Conservation (phyloP, 257 asterid species). For the Plantago major region DNA sequence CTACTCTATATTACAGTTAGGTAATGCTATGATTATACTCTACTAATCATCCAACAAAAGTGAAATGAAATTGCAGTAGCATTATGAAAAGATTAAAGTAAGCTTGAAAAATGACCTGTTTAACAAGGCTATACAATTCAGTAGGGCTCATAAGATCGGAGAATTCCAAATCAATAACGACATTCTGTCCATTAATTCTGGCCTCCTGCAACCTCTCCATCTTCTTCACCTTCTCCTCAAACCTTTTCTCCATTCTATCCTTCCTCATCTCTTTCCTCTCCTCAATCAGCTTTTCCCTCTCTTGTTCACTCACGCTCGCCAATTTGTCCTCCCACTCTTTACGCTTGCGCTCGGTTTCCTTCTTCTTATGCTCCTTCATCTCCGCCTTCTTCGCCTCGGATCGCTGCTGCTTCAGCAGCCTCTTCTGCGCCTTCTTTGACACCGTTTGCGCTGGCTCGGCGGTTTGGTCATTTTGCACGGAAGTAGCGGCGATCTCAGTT, state of each 20-base stretch:
- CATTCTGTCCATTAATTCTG: slow-evolving; percentile 57
- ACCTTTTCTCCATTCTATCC: slow-evolving; percentile 65
- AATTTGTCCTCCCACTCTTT: slow-evolving; percentile 79
- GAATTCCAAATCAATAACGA: slow-evolving; percentile 83
- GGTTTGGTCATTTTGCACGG: slow-evolving; percentile 27
- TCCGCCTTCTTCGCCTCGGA: slow-evolving; percentile 79
- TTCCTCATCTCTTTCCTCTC: slow-evolving; percentile 47
- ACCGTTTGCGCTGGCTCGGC: slow-evolving; percentile 28
- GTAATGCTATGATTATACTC: too few species aligned
- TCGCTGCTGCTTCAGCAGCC: slow-evolving; percentile 66
- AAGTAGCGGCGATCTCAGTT: slow-evolving; percentile 16
- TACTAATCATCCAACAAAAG: too few species aligned
- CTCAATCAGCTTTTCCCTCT: slow-evolving; percentile 56
- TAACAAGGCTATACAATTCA: slow-evolving; percentile 80
- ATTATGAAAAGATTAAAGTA: background rate
- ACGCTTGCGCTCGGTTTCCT: slow-evolving; percentile 71
- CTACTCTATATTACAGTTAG: too few species aligned
- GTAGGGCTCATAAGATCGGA: slow-evolving; percentile 63
- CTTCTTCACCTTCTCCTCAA: slow-evolving; percentile 57
- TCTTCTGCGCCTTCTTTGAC: slow-evolving; percentile 81
- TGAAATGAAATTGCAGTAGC: too few species aligned
- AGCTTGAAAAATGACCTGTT: slow-evolving; percentile 53
- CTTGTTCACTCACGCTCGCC: slow-evolving; percentile 49
- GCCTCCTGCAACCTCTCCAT: slow-evolving; percentile 56
- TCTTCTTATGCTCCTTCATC: slow-evolving; percentile 61